Percentiles rank a stretch among this genome's conserved stretches.
Conservation (phyloP, 106 monocot species). For the Gastrodia elata region DNA sequence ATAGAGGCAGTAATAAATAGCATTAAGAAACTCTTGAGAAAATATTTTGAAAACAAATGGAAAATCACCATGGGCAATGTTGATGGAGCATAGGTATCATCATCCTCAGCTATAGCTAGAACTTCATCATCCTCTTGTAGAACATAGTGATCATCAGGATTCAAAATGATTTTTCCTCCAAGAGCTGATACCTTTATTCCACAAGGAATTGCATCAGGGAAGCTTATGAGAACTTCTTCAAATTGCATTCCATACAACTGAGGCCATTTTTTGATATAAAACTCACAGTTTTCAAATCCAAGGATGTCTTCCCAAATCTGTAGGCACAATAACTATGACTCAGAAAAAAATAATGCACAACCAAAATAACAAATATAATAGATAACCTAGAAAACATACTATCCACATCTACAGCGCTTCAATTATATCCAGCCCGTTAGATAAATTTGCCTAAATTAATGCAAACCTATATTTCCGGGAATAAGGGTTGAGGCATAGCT, state of each 20-base stretch:
- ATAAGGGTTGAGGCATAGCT: not conserved
- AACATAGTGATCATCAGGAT: conserved; percentile 59
- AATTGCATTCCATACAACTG: conserved; percentile 57
- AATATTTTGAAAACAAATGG: conserved; percentile 9
- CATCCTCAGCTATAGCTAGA: conserved; percentile 70
- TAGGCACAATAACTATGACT: not conserved
- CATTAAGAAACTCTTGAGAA: not conserved
- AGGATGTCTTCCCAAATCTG: conserved; percentile 80
- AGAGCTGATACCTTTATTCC: conserved; percentile 48
- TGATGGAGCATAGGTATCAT: conserved; percentile 56
- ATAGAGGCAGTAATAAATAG: not conserved
- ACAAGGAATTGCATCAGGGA: conserved; percentile 68
- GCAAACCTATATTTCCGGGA: not conserved
- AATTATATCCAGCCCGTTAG: not conserved
- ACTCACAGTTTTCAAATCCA: conserved; percentile 73
- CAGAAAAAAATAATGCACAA: not conserved
- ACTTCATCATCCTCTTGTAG: conserved; percentile 68
- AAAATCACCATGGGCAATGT: conserved; percentile 34
- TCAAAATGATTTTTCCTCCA: conserved; percentile 59
- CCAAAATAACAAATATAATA: not conserved
- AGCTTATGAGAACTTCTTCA: conserved; percentile 63
- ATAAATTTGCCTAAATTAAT: not conserved
- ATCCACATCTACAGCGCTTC: not conserved
- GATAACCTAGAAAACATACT: not conserved
- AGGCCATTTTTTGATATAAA: conserved; percentile 65